These are phyloP conservation scores for Glonium stellatum DNA, from an alignment of 495 filamentous ascomycete species.

Conservation along the genomic window DNA sequence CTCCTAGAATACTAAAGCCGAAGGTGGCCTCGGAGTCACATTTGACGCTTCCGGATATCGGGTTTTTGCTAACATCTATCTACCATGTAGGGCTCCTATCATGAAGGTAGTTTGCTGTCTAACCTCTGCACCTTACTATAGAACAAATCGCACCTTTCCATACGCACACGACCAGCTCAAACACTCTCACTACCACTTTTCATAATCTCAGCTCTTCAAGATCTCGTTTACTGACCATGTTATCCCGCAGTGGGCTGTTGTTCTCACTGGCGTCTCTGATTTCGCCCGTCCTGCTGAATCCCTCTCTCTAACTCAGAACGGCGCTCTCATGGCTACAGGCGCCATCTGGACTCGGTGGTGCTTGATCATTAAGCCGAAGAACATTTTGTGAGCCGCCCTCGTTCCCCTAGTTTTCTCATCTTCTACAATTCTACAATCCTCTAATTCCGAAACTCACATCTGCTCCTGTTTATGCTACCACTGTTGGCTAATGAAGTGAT, in stretches of 20 bases:
- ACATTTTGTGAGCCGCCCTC: conserved; percentile 64
- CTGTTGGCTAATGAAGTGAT: neutral
- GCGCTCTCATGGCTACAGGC: conserved; percentile 80
- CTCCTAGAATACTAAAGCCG: neutral
- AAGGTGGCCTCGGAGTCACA: neutral
- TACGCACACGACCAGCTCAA: neutral
- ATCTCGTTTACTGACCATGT: neutral
- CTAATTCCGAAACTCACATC: neutral
- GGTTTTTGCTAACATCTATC: conserved; percentile 4
- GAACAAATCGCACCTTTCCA: neutral
- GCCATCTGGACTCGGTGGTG: conserved; percentile 98
- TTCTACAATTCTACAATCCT: neutral
- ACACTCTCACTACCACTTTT: neutral
- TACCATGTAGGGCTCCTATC: conserved; percentile 67
- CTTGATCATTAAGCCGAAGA: conserved; percentile 88
- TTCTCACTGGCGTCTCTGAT: conserved; percentile 86
- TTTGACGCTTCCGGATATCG: neutral
- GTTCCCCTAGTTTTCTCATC: neutral
- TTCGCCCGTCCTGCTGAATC: conserved; percentile 85
- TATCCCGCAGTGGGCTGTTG: conserved; percentile 66
- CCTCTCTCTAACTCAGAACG: conserved; percentile 87
- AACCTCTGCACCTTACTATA: conserved; percentile 6
- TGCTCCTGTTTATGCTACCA: no score
- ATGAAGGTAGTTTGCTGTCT: conserved; percentile 66
- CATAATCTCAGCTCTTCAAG: neutral